Percentiles rank a stretch among this genome's conserved stretches.
Evolutionary conservation across 2,329 filamentous ascomycete species (phyloP).

Genomic region (Alternaria consortialis): DNA sequence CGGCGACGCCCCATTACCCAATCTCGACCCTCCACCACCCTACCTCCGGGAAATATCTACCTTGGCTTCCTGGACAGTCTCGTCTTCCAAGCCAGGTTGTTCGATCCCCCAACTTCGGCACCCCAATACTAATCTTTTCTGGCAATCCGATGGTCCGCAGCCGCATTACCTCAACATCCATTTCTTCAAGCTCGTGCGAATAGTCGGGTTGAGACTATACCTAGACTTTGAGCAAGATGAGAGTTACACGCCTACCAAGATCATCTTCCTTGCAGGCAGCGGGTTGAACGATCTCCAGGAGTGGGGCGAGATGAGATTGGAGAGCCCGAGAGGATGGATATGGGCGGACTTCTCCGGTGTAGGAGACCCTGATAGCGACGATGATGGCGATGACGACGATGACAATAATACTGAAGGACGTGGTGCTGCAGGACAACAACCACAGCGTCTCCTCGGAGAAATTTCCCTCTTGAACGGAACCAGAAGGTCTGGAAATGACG

Average conservation of each 20-base stretch:
- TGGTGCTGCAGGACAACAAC: constrained; percentile 18
- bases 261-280: constrained; percentile 87
- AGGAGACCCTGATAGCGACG: constrained; percentile 53
- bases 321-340: constrained; percentile 87
- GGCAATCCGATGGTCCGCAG: constrained; percentile 88
- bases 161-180: constrained; percentile 85
- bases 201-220: constrained; percentile 80
- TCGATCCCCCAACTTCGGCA: constrained; percentile 78
- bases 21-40: constrained; percentile 49
- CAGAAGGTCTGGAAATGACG: background rate
- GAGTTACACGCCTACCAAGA: constrained; percentile 94
- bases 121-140: constrained; percentile 77
- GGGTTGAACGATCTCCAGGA: constrained; percentile 91
- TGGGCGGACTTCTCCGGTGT: constrained; percentile 77
- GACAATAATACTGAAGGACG: constrained; percentile 24
- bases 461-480: background rate
- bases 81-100: constrained; percentile 81
- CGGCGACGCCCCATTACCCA: constrained; percentile 22
- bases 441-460: constrained; percentile 2
- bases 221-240: constrained; percentile 94
- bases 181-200: constrained; percentile 83
- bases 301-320: constrained; percentile 81
- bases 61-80: constrained; percentile 83
- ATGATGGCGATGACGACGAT: constrained; percentile 30
- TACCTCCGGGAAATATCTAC: constrained; percentile 84